Evolutionary conservation across 345 rosid species (phyloP).

Genomic region (Camelina sativa): DNA sequence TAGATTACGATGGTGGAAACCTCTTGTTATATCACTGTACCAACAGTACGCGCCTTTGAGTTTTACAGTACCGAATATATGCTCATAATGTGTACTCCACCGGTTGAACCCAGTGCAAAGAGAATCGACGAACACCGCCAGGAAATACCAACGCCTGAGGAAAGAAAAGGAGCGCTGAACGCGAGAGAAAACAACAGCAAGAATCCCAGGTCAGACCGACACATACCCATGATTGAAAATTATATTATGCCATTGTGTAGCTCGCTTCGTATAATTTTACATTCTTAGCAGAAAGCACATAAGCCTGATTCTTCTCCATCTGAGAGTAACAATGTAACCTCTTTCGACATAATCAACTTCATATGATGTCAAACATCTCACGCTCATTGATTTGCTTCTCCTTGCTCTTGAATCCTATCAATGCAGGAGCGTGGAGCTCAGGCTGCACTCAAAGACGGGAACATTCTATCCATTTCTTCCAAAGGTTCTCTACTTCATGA

Average conservation of each 20-base stretch:
- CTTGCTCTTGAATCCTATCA: constrained; percentile 32
- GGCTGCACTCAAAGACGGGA: constrained; percentile 75
- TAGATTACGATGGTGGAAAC: constrained; percentile 73
- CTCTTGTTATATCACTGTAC: constrained; percentile 25
- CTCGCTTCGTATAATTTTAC: constrained; percentile 1
- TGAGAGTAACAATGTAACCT: constrained; percentile 20
- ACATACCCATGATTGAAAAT: constrained; percentile 17
- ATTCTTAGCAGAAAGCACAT: background rate
- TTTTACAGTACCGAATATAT: too few relatives aligned
- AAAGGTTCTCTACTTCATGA: constrained; percentile 7
- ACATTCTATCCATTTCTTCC: constrained; percentile 12
- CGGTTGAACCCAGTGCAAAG: constrained; percentile 85
- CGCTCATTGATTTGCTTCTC: constrained; percentile 19
- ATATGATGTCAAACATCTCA: constrained; percentile 17
- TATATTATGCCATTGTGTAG: constrained; percentile 5
- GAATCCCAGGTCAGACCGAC: constrained; percentile 54
- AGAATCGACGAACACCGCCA: constrained; percentile 73
- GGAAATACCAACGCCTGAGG: constrained; percentile 70
- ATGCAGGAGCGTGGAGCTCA: constrained; percentile 67
- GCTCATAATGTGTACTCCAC: constrained; percentile 23
- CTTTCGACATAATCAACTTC: constrained; percentile 11
- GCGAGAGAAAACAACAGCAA: constrained; percentile 51
- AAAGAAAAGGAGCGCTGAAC: constrained; percentile 67
- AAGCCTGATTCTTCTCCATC: background rate
- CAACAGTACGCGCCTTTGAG: background rate